These are phyloP conservation scores for Sclerotinia borealis DNA, from an alignment of 2,329 filamentous ascomycete species.

Conservation along the genomic window DNA sequence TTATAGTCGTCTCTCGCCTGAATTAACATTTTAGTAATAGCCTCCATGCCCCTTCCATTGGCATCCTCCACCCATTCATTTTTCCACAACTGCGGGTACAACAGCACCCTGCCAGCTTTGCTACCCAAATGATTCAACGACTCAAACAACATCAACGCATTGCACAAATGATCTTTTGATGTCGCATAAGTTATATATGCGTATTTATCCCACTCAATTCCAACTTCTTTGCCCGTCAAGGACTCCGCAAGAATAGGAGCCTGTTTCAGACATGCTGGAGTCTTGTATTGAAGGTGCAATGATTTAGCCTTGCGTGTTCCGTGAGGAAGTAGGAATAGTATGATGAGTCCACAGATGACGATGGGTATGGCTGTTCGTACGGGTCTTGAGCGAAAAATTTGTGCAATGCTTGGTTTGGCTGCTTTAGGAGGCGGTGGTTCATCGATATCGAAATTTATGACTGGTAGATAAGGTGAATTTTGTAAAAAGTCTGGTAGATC, in stretches of 20 bases:
- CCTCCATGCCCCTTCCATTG: constrained; percentile 30
- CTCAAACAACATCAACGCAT: constrained; percentile 46
- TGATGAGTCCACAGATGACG: constrained; percentile 8
- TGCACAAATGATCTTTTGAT: constrained; percentile 42
- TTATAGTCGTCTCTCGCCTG: constrained; percentile 39
- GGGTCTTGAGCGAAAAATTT: constrained; percentile 35
- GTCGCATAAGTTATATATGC: constrained; percentile 48
- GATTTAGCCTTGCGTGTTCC: background rate
- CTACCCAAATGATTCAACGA: constrained; percentile 38
- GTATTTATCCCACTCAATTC: constrained; percentile 39
- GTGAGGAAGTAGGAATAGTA: constrained; percentile 6
- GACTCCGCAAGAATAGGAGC: constrained; percentile 9
- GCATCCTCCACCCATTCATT: constrained; percentile 31
- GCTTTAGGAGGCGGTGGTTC: constrained; percentile 4
- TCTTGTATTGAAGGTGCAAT: constrained; percentile 8
- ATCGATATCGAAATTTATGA: background rate
- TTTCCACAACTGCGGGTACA: constrained; percentile 37
- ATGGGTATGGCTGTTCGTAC: constrained; percentile 27
- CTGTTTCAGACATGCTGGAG: background rate
- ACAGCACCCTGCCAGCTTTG: constrained; percentile 40
- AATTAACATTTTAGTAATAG: constrained; percentile 33
- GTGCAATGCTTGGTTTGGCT: constrained; percentile 30
- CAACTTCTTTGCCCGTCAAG: constrained; percentile 6
- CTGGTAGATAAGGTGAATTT: constrained; percentile 26
- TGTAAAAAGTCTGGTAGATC: constrained; percentile 24